A percentile compares a stretch with the other conserved stretches of the same genome.
These are phyloP conservation scores for Dendrobium nobile DNA, from an alignment of 106 monocot genomes.

Conservation along the genomic window DNA sequence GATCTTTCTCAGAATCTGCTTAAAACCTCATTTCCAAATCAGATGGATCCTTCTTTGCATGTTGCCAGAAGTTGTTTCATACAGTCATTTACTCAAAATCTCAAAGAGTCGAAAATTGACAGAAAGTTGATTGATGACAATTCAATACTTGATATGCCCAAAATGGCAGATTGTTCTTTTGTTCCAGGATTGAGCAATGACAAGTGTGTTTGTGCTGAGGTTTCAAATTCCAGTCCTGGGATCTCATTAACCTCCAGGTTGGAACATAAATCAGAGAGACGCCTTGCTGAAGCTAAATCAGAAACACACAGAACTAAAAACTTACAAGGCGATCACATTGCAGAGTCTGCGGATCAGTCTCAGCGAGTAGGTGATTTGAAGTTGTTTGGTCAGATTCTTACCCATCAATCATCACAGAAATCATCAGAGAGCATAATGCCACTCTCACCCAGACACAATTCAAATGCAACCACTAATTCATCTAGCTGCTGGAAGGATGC, in stretches of 20 bases:
- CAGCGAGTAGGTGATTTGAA: conserved; percentile 61
- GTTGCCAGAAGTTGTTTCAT: conserved; percentile 35
- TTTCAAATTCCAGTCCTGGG: conserved; percentile 7
- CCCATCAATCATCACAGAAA: conserved; percentile 34
- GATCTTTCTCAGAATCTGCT: conserved; percentile 17
- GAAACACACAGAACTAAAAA: conserved; percentile 6
- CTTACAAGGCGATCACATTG: not conserved
- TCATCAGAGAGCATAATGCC: conserved; percentile 14
- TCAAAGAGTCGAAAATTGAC: conserved; percentile 17
- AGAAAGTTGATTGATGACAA: conserved; percentile 1
- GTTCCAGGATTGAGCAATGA: conserved; percentile 10
- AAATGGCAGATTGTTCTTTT: conserved; percentile 13
- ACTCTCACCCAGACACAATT: conserved; percentile 19
- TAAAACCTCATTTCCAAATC: conserved; percentile 12
- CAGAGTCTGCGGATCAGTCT: conserved; percentile 24
- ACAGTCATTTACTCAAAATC: conserved; percentile 13
- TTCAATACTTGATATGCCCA: conserved; percentile 4
- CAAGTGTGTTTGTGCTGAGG: not conserved
- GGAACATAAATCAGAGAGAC: not conserved
- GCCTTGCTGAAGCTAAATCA: conserved; percentile 8
- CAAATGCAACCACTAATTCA: conserved; percentile 7
- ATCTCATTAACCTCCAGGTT: conserved; percentile 1
- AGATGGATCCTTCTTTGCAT: conserved; percentile 10
- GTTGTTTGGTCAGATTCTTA: conserved; percentile 81
- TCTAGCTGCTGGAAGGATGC: not conserved